Conservation (phyloP, 2,329 filamentous ascomycete species). For the Microthyrium microscopicum region DNA sequence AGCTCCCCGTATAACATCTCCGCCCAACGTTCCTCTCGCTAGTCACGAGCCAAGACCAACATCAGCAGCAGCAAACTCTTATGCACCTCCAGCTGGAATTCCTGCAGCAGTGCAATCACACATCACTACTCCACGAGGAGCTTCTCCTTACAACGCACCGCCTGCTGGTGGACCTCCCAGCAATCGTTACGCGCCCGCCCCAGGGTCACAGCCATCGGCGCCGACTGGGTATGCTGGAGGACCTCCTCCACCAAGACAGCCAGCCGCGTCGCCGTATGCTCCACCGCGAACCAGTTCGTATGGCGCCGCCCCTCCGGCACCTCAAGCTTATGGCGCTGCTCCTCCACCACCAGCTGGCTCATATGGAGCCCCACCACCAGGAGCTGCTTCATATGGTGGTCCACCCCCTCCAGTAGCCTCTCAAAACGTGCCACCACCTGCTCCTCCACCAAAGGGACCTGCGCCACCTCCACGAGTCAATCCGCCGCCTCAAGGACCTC, state of each 20-base stretch:
- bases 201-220: slow-evolving; percentile 35
- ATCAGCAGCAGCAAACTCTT: slow-evolving; percentile 42
- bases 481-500: slow-evolving; percentile 24
- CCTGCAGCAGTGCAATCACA: slow-evolving; percentile 20
- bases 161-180: slow-evolving; percentile 45
- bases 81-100: slow-evolving; percentile 37
- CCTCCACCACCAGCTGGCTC: slow-evolving; percentile 1
- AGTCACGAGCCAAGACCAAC: slow-evolving; percentile 30
- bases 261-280: slow-evolving; percentile 3
- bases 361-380: slow-evolving; percentile 6
- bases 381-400: slow-evolving; percentile 2
- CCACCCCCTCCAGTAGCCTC: slow-evolving; percentile 33
- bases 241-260: background rate
- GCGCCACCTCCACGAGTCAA: slow-evolving; percentile 30
- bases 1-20: slow-evolving; percentile 53
- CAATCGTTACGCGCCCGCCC: slow-evolving; percentile 57
- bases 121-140: slow-evolving; percentile 44
- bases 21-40: slow-evolving; percentile 39
- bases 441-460: slow-evolving; percentile 24
- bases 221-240: slow-evolving; percentile 15
- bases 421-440: slow-evolving; percentile 14
- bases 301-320: background rate
- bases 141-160: slow-evolving; percentile 75
- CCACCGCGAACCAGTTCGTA: background rate
- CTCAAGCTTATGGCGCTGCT: slow-evolving; percentile 2